Base-by-base conservation (phyloP, 2,329 filamentous ascomycete genomes). In the Calonectria henricotiae region DNA sequence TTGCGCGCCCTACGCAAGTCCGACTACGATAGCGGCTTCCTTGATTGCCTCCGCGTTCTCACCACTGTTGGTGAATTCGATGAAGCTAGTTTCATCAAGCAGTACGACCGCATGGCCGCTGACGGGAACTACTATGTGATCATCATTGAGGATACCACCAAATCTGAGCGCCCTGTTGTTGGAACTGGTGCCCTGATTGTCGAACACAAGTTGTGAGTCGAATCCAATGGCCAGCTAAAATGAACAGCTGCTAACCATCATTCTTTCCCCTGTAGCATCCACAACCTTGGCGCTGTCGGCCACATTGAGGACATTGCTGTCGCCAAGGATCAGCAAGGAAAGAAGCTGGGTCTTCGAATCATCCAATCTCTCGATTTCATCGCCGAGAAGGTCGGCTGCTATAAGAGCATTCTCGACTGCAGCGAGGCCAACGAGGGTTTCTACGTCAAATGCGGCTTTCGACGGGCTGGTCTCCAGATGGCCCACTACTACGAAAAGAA, bases 281-380 rank as follows among this genome's bases (percentile, higher is more conserved):
- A 96, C 82, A 90, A 89, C 76, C 89, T 96, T 51, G 94, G 94
- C 62, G 85, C 92, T 25, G 96, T 98, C 30, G 96, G 96, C 13
- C 96, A 98, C 84, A 98, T 98, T 83, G 96, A 98, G 83, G 96
- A 99, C 81, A 98, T 99, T 81, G 95, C 96, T 20, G 95, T 99
- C 43, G 91, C 94, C 74, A 95, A 95, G 84, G 94, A 97, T 78
- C 95, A 98, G 85, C 96, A 98, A 84, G 96, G 96, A 76, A 98
- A 98, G 90, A 98, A 98, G 85, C 88, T 98, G 49, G 96, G 96
- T 5, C 86, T 98, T 79, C 90, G 94, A 75, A 92, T 98, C 75
- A 98, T 98, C 78, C 94, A 98, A 85, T 95, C 96, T 8, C 88
- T 99, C 80, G 95, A 98, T 83, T 93, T 89, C 80, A 91, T 98